These are phyloP conservation scores for Trichosporon sp. DNA, from an alignment of 1,284 basidiomycete genomes.

Conservation along the genomic window DNA sequence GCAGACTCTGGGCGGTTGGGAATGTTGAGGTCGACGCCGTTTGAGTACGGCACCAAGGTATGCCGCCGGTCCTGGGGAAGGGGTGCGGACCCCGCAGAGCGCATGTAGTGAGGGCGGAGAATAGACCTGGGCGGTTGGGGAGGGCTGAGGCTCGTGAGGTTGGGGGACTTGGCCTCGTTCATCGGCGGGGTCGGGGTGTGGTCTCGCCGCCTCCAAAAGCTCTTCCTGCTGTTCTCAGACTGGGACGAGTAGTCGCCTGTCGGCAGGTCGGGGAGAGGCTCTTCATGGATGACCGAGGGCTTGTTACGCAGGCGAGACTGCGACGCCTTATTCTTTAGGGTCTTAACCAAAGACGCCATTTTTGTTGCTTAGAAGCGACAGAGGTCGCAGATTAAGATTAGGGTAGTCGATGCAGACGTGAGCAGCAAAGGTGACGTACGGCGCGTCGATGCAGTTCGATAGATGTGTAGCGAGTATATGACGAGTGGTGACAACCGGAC, in stretches of 20 bases:
- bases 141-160: constrained; percentile 14
- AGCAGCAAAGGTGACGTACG: too few relatives aligned
- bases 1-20: constrained; percentile 4
- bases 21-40: neutral
- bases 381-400: too few relatives aligned
- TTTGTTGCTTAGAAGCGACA: neutral
- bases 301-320: constrained; percentile 29
- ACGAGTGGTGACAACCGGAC: neutral
- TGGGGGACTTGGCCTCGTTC: constrained; percentile 4
- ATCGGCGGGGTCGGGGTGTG: neutral
- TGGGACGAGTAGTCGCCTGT: constrained; percentile 6
- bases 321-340: constrained; percentile 29
- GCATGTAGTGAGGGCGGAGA: constrained; percentile 1
- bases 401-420: too few relatives aligned
- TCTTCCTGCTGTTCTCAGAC: constrained; percentile 10
- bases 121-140: constrained; percentile 5
- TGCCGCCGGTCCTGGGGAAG: constrained; percentile 1
- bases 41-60: neutral
- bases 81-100: neutral
- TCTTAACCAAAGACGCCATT: constrained; percentile 30
- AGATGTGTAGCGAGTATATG: neutral
- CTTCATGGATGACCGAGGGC: constrained; percentile 15
- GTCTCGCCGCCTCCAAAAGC: constrained; percentile 7
- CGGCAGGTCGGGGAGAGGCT: neutral
- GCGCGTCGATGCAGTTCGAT: neutral